These are phyloP conservation scores for Gossypium arboreum DNA, from an alignment of 345 rosid genomes.

Conservation along the genomic window DNA sequence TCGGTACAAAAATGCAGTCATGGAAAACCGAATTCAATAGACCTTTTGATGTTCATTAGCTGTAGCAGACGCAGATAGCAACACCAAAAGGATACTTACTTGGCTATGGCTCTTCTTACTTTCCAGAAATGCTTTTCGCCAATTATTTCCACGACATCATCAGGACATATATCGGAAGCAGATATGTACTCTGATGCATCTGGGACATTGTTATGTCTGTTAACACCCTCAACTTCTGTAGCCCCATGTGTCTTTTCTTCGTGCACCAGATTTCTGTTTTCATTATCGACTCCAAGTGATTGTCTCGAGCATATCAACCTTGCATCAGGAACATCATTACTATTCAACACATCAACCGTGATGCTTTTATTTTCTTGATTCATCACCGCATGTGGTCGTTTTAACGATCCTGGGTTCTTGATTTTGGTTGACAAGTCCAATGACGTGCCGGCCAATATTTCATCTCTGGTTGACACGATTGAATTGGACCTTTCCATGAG, in stretches of 20 bases:
- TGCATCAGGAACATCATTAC: constrained; percentile 14
- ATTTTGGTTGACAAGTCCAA: constrained; percentile 19
- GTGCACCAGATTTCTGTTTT: constrained; percentile 20
- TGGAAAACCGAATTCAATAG: neutral
- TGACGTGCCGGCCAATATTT: constrained; percentile 22
- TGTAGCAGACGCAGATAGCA: constrained; percentile 6
- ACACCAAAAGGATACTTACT: constrained; percentile 47
- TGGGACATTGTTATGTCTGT: constrained; percentile 21
- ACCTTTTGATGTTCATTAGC: constrained; percentile 3
- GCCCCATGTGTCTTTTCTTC: constrained; percentile 19
- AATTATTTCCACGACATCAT: constrained; percentile 51
- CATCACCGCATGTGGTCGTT: constrained; percentile 24
- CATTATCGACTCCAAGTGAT: constrained; percentile 24
- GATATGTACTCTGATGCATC: constrained; percentile 36
- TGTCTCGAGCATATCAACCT: constrained; percentile 23
- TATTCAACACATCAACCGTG: constrained; percentile 23
- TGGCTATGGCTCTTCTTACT: constrained; percentile 58
- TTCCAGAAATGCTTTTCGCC: constrained; percentile 74
- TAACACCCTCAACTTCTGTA: constrained; percentile 13
- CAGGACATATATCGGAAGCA: constrained; percentile 45
- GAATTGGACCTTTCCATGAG: constrained; percentile 20
- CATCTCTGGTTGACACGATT: constrained; percentile 16
- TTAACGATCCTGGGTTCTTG: constrained; percentile 21
- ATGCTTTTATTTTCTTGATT: constrained; percentile 27
- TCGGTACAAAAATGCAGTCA: neutral